Evolutionary conservation across 129 eudicot genomes (phyloP).

Genomic region (Artemisia annua): DNA sequence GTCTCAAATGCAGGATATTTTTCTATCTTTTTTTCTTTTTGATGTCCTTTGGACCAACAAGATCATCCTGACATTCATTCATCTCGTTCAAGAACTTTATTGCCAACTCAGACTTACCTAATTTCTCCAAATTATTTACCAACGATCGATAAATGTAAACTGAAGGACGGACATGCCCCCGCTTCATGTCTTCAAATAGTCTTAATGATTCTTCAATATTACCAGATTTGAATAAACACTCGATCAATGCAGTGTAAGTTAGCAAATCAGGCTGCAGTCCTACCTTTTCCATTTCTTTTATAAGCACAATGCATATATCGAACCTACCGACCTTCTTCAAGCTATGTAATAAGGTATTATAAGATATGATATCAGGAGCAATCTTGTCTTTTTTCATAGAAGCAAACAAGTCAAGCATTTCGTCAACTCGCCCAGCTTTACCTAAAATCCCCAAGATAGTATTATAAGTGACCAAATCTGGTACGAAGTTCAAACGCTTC

Average conservation of each 20-base stretch:
- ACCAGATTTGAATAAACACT: constrained; percentile 82
- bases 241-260: constrained; percentile 79
- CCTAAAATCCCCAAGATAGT: constrained; percentile 71
- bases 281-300: constrained; percentile 55
- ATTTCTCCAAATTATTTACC: constrained; percentile 50
- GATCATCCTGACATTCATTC: constrained; percentile 44
- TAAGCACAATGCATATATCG: constrained; percentile 46
- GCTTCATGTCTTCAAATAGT: constrained; percentile 68
- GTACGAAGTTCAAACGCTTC: constrained; percentile 46
- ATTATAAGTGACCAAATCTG: constrained; percentile 78
- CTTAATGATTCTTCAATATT: constrained; percentile 64
- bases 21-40: constrained; percentile 46
- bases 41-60: constrained; percentile 69
- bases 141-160: constrained; percentile 69
- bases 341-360: constrained; percentile 73
- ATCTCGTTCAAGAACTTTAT: constrained; percentile 56
- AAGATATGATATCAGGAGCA: constrained; percentile 67
- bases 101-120: constrained; percentile 73
- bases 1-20: not conserved
- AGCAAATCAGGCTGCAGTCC: constrained; percentile 71
- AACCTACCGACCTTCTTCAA: constrained; percentile 72
- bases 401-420: constrained; percentile 67
- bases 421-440: constrained; percentile 56
- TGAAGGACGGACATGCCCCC: constrained; percentile 49
- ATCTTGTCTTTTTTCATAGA: constrained; percentile 54